Base-by-base conservation (phyloP, 352 stramenopile genomes). In the Globisporangium spinosum region DNA sequence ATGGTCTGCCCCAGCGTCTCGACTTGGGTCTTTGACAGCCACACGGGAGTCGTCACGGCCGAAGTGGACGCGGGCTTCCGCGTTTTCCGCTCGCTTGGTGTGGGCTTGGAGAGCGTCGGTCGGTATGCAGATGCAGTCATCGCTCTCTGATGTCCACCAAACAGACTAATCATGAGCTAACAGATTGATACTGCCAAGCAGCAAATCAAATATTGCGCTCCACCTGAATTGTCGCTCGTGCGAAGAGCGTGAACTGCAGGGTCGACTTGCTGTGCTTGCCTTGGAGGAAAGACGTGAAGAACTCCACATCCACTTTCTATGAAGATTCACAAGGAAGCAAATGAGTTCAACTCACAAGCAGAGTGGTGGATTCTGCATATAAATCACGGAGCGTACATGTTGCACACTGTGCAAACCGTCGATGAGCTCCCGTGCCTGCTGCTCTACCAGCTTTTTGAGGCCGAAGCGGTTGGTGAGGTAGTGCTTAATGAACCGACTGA, bases 401-500 rank as follows among this genome's bases (percentile, higher is more conserved):
- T 82, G 76, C 2, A 82, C 69, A 54, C 62, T 70, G 43, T 59
- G 63, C 2, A 93, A 69, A 0, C 74, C 80, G 49, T 89, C 72
- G 1, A 89, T 72, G 20, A 93, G 70, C 25, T 90, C 82, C 62
- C 80, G 75, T 1, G 72, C 73, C 55, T 93, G 80, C 59, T 90
- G 82, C 20, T 89, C 77, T 1, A 93, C 82, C 23, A 91, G 73
- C 38, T 73, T 71, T 55, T 72, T 77, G 32, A 93, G 76, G 0
- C 85, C 85, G 57, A 91, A 91, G 10, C 79, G 80, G 22, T 83
- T 90, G 27, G 79, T 87, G 57, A 93, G 71, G 72, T 89, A 88
- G 27, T 85, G 64, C 5, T 70, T 74, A 40, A 91, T 76, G 54
- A 86, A 88, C 25, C 54, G 63, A 34, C 72, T 69, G 53, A 91